A percentile compares a stretch with the other conserved stretches of the same genome.
Conservation (phyloP, 305 asterid species). For the Fraxinus velutina region DNA sequence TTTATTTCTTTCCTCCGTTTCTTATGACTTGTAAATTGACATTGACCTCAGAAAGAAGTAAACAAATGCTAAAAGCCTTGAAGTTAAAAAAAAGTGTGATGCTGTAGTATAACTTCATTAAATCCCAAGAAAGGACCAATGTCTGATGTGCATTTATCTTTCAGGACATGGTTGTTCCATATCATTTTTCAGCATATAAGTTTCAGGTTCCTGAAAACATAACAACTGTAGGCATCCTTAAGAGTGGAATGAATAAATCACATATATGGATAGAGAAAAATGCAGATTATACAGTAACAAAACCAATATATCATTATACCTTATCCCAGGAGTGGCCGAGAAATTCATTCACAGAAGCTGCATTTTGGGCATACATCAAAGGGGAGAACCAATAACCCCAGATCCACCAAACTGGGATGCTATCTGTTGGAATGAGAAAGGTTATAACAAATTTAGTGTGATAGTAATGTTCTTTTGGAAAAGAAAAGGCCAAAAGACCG, state of each 20-base stretch:
- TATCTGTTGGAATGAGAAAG: constrained; percentile 46
- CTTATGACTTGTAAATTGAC: background rate
- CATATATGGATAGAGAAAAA: background rate
- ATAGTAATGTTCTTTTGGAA: background rate
- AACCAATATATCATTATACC: constrained; percentile 33
- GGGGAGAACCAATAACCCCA: constrained; percentile 92
- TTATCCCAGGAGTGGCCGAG: constrained; percentile 75
- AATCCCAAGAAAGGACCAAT: background rate
- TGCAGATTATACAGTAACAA: constrained; percentile 3
- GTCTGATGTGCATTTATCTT: background rate
- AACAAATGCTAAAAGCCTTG: background rate
- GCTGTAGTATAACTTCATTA: background rate
- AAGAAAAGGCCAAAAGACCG: background rate
- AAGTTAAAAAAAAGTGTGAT: background rate
- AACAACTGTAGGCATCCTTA: background rate
- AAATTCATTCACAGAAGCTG: constrained; percentile 79
- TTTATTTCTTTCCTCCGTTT: background rate
- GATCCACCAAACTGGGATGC: constrained; percentile 84
- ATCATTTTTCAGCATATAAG: background rate
- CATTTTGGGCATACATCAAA: constrained; percentile 83
- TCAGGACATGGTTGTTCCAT: background rate
- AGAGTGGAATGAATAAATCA: background rate
- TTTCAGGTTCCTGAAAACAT: background rate
- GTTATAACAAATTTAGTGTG: constrained; percentile 11
- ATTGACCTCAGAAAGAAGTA: background rate